Percentiles rank a stretch among this genome's conserved stretches.
Conservation (phyloP, 192 early-diverging fungal species). For the Backusella parvicylindrica region DNA sequence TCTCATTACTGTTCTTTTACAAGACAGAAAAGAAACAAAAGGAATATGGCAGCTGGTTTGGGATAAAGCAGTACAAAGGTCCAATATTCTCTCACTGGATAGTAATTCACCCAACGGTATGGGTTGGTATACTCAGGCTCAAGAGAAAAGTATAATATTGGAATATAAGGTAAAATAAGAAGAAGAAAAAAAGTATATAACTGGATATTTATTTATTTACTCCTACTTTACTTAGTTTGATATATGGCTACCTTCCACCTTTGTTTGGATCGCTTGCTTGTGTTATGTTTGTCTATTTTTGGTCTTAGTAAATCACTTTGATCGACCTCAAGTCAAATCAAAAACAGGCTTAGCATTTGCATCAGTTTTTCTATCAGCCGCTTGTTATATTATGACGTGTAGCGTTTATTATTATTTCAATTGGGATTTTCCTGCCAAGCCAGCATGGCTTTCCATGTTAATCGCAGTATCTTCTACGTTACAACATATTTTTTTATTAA, state of each 20-base stretch:
- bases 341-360: conserved; percentile 68
- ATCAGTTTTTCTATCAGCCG: conserved; percentile 59
- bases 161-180: not conserved
- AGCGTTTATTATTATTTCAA: conserved; percentile 62
- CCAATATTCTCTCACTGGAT: not conserved
- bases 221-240: not conserved
- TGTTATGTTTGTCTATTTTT: conserved; percentile 35
- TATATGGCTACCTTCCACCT: not conserved
- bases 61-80: not conserved
- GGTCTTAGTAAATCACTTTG: conserved; percentile 64
- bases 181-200: not conserved
- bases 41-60: not conserved
- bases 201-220: not conserved
- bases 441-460: conserved; percentile 63
- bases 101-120: conserved; percentile 33
- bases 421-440: conserved; percentile 52
- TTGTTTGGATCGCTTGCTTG: not conserved
- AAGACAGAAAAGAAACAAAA: not conserved
- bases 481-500: conserved; percentile 71
- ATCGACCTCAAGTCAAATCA: conserved; percentile 68
- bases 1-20: conserved; percentile 51
- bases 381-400: conserved; percentile 56
- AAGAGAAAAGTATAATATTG: not conserved
- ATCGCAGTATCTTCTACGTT: conserved; percentile 65
- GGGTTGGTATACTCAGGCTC: conserved; percentile 51